phyloP scores from a whole-genome alignment of 495 filamentous ascomycete species.

The Immersiella caudata region DNA sequence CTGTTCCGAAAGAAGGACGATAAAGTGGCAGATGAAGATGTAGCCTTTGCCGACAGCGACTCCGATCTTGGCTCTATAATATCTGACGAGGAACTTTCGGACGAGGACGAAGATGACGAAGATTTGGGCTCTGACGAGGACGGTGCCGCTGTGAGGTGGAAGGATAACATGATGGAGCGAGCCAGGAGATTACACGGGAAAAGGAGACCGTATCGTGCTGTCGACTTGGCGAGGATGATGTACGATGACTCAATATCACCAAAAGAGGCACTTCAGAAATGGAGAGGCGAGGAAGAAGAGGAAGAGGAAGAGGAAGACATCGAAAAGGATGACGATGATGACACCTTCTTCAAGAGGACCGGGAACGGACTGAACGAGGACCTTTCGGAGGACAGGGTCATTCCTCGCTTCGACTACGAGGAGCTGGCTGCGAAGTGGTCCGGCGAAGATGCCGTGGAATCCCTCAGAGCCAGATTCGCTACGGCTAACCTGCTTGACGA shows the following conservation, averaged over 20 bases:
- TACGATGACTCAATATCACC: constrained; percentile 82
- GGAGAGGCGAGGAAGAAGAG: constrained; percentile 69
- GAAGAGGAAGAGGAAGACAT: constrained; percentile 53
- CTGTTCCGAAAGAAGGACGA: constrained; percentile 52
- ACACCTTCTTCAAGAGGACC: constrained; percentile 78
- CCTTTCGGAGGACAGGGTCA: constrained; percentile 67
- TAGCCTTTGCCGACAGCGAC: constrained; percentile 94
- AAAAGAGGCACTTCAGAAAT: constrained; percentile 71
- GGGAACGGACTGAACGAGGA: constrained; percentile 67
- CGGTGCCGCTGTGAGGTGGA: constrained; percentile 74
- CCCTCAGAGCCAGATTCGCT: constrained; percentile 72
- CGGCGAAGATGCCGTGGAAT: constrained; percentile 73
- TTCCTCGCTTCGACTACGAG: constrained; percentile 80
- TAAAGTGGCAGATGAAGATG: constrained; percentile 55
- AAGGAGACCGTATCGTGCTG: constrained; percentile 68
- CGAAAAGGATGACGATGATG: constrained; percentile 72
- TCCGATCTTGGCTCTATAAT: constrained; percentile 91
- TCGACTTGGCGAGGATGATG: constrained; percentile 81
- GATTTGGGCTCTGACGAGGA: constrained; percentile 60
- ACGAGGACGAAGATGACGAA: constrained; percentile 58
- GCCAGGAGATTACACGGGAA: constrained; percentile 71
- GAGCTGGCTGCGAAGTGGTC: constrained; percentile 84
- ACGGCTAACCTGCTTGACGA: constrained; percentile 62
- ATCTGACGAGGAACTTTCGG: constrained; percentile 62
- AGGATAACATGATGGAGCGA: constrained; percentile 77